Base-by-base conservation (phyloP, 2,329 filamentous ascomycete species). In the Septoria petroselini region DNA sequence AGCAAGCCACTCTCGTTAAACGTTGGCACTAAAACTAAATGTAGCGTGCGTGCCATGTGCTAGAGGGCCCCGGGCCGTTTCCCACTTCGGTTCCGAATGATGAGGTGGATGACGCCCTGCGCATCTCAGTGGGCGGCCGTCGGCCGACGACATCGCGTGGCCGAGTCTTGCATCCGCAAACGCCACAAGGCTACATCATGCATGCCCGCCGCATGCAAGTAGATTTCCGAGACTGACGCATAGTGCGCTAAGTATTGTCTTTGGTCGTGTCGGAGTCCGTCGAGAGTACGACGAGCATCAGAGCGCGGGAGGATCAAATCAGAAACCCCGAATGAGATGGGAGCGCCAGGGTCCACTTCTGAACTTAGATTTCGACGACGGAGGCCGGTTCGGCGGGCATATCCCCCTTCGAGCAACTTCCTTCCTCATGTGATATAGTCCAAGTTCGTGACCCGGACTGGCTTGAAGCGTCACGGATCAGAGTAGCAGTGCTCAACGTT, bases 41-140 rank as follows among this genome's bases (percentile, higher is more conserved):
- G 23, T 27, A 27, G 42, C 42, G 42, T 45, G 42, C 31, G 21
- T 37, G 33, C 42, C 42, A 45, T 45, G 42, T 45, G 42, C 23
- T 11, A 17, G 29, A 27, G 33, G 12, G 33, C 30, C 14, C 31
- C 30, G 35, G 42, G 42, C 42, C 35, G 42, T 21, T 19, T 31
- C 11, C 42, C 31, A 21, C 42, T 45, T 45, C 33, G 42, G 42
- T 27, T 37, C 42, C 42, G 42, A 45, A 25, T 29, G 31, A 25
- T 23, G 42, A 33, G 5, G 18, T 21, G 17, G 19, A 34, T 27
- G 21, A 5, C 9, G n/a, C 7, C 18, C 18, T 11, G 15, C 17
- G 35, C 17, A 21, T 23, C n/a, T 31, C 15, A 46, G n/a, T 37
- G 21, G 34, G 14, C 33, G 14, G 43, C 43, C 23, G 33, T 23